Percentiles rank a stretch among this genome's conserved stretches.
These are phyloP conservation scores for Ceratobasidium sp. DNA, from an alignment of 1,284 basidiomycete genomes.

Conservation along the genomic window DNA sequence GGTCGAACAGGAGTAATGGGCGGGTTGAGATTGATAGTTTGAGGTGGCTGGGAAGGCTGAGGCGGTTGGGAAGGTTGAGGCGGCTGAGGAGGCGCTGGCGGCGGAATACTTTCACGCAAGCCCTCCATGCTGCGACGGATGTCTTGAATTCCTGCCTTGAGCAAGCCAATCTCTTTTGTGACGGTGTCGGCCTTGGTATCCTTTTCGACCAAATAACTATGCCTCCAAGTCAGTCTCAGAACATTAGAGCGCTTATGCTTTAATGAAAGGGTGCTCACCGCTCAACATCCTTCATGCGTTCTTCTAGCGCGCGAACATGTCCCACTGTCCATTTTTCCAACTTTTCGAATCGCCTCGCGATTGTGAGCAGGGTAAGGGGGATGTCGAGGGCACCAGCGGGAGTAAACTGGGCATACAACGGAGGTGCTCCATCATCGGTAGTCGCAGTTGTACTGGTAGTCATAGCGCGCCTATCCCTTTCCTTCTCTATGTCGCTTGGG, in stretches of 20 bases:
- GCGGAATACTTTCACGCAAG: constrained; percentile 26
- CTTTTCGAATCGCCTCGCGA: constrained; percentile 78
- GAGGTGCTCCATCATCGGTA: constrained; percentile 52
- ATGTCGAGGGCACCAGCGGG: constrained; percentile 68
- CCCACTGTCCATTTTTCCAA: constrained; percentile 84
- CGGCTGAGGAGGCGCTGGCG: constrained; percentile 4
- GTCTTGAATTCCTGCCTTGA: constrained; percentile 30
- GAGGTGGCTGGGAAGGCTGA: background rate
- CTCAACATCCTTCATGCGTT: constrained; percentile 83
- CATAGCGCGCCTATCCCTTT: constrained; percentile 55
- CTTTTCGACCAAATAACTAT: constrained; percentile 64
- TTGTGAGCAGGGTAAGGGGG: constrained; percentile 68
- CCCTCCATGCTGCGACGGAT: constrained; percentile 26
- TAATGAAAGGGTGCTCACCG: constrained; percentile 56
- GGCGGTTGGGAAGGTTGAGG: background rate
- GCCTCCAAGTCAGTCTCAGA: constrained; percentile 28
- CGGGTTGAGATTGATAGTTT: constrained; percentile 14
- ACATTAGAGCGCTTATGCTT: background rate
- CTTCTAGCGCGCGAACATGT: constrained; percentile 79
- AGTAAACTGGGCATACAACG: constrained; percentile 75
- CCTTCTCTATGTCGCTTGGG: constrained; percentile 44
- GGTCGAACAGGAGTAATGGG: constrained; percentile 9
- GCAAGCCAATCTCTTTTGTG: constrained; percentile 48
- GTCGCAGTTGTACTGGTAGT: constrained; percentile 60
- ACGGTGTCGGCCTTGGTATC: constrained; percentile 56